phyloP scores from a whole-genome alignment of 768 basidiomycete species.

The Vararia minispora region DNA sequence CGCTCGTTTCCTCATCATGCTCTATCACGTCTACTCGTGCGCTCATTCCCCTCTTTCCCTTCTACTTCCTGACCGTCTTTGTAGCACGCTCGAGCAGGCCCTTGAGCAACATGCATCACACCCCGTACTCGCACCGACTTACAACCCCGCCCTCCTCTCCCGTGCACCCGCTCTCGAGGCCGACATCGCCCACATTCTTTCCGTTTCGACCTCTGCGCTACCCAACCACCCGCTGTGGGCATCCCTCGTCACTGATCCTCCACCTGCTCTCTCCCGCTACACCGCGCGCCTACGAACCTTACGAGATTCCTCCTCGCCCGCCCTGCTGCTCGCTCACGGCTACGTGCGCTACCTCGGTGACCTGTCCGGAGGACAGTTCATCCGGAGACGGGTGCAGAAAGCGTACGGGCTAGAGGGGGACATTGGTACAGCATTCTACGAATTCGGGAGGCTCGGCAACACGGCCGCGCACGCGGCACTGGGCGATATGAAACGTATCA shows the following conservation, averaged over 20 bases:
- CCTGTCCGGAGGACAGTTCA: conserved; percentile 66
- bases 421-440: conserved; percentile 50
- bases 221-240: conserved; percentile 42
- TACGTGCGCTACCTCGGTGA: conserved; percentile 82
- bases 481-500: conserved; percentile 62
- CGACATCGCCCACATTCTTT: conserved; percentile 56
- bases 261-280: conserved; percentile 40
- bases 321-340: conserved; percentile 59
- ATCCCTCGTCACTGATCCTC: conserved; percentile 32
- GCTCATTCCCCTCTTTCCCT: conserved; percentile 17
- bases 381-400: conserved; percentile 50
- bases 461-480: conserved; percentile 31
- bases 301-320: conserved; percentile 31
- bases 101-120: conserved; percentile 51
- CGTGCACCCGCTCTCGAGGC: conserved; percentile 47
- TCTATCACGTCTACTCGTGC: conserved; percentile 74
- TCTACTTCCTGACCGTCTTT: not conserved
- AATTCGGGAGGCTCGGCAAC: conserved; percentile 49
- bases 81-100: conserved; percentile 44
- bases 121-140: conserved; percentile 52
- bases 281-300: conserved; percentile 41
- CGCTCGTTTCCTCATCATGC: conserved; percentile 58
- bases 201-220: conserved; percentile 44
- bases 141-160: conserved; percentile 58
- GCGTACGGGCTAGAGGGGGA: conserved; percentile 50